Conservation (phyloP, 768 basidiomycete genomes). For the Boletus rubropictus region DNA sequence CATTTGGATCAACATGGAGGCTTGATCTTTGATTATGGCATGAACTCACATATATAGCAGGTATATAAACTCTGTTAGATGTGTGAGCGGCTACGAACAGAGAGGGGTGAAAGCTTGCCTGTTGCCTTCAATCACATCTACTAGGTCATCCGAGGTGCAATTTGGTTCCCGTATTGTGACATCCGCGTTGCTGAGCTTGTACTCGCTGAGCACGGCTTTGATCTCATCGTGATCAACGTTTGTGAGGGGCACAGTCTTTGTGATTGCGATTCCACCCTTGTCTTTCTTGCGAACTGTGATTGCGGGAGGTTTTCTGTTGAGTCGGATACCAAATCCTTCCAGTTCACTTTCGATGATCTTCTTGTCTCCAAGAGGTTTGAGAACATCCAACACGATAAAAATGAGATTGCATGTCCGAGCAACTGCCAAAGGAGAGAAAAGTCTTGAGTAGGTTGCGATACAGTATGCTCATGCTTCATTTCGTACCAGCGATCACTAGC, state of each 20-base stretch:
- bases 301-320: constrained; percentile 92
- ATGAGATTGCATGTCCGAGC: constrained; percentile 98
- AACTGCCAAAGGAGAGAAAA: constrained; percentile 42
- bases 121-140: constrained; percentile 97
- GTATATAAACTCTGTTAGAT: constrained; percentile 77
- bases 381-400: constrained; percentile 96
- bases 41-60: constrained; percentile 74
- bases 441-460: neutral
- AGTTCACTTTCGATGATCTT: constrained; percentile 86
- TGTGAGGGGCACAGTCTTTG: constrained; percentile 93
- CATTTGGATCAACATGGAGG: neutral
- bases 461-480: constrained; percentile 4
- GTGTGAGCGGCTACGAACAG: constrained; percentile 3
- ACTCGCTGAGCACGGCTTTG: constrained; percentile 91
- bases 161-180: constrained; percentile 89
- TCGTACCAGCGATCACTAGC: constrained; percentile 71
- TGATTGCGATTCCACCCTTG: constrained; percentile 87
- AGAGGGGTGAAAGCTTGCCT: constrained; percentile 37
- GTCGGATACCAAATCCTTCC: constrained; percentile 95
- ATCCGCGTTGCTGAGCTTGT: constrained; percentile 82
- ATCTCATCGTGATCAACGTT: constrained; percentile 96
- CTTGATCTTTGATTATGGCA: neutral
- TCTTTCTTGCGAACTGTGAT: constrained; percentile 83
- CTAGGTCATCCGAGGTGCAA: constrained; percentile 91
- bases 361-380: constrained; percentile 97